Evolutionary conservation across 1,284 basidiomycete genomes (phyloP).

Genomic region (Takashimella koratensis): DNA sequence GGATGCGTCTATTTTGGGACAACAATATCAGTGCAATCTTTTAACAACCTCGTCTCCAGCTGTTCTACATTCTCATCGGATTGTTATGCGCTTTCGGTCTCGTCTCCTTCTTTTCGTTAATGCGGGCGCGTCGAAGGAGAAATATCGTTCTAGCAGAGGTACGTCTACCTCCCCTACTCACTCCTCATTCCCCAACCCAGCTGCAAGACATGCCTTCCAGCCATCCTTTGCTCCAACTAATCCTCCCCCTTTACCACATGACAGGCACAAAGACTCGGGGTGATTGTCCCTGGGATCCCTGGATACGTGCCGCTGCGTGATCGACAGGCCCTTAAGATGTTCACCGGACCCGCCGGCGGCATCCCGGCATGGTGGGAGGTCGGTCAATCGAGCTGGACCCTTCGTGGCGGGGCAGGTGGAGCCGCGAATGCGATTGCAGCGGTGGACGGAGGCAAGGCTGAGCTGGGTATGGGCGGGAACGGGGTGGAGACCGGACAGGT

Average conservation of each 20-base stretch:
- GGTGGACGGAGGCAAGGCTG: neutral
- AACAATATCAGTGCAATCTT: no score
- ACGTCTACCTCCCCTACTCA: slow-evolving; percentile 4
- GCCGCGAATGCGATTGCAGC: neutral
- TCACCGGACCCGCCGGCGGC: slow-evolving; percentile 24
- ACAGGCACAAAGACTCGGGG: slow-evolving; percentile 37
- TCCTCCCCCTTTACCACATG: neutral
- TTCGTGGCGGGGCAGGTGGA: neutral
- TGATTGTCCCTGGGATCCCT: slow-evolving; percentile 43
- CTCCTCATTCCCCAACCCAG: neutral
- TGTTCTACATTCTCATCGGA: slow-evolving; percentile 48
- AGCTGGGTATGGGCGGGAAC: neutral
- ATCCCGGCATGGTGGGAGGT: slow-evolving; percentile 45
- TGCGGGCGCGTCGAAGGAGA: slow-evolving; percentile 34
- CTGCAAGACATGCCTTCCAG: neutral
- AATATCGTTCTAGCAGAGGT: slow-evolving; percentile 35
- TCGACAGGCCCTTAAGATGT: slow-evolving; percentile 12
- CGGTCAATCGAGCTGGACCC: neutral
- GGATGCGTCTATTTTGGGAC: no score
- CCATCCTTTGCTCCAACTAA: neutral
- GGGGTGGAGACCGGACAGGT: neutral
- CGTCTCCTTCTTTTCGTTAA: slow-evolving; percentile 35
- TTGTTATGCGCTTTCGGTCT: slow-evolving; percentile 39
- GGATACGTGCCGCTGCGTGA: slow-evolving; percentile 44
- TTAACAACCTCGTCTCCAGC: slow-evolving; percentile 18